A percentile compares a stretch with the other conserved stretches of the same genome.
These are phyloP conservation scores for Penicillium subrubescens DNA, from an alignment of 495 filamentous ascomycete species.

Conservation along the genomic window DNA sequence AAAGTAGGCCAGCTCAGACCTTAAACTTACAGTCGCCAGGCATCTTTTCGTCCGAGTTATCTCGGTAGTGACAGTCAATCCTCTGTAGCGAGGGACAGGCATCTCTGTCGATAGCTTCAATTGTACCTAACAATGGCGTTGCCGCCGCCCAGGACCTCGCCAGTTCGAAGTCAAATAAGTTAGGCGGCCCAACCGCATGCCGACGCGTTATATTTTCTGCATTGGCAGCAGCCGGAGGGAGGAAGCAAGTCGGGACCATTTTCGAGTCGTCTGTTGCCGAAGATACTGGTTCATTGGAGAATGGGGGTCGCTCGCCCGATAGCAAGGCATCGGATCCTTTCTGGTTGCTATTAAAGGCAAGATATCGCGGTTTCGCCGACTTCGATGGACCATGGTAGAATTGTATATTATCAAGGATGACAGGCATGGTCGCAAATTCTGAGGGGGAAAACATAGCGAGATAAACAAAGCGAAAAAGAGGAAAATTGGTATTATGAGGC, in stretches of 20 bases:
- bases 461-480: neutral
- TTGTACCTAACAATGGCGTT: neutral
- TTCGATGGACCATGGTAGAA: constrained; percentile 2
- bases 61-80: neutral
- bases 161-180: constrained; percentile 1
- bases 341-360: neutral
- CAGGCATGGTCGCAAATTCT: neutral
- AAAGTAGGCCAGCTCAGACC: neutral
- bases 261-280: neutral
- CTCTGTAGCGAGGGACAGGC: neutral
- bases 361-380: neutral
- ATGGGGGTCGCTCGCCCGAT: neutral
- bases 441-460: neutral
- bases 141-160: neutral
- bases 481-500: too few relatives aligned
- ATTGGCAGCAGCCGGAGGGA: neutral
- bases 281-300: neutral
- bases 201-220: neutral
- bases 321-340: neutral
- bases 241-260: neutral
- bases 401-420: constrained; percentile 3
- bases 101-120: neutral
- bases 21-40: neutral
- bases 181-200: neutral
- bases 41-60: neutral